Base-by-base conservation (phyloP, 1,284 basidiomycete genomes). In the Golubevia sp. region DNA sequence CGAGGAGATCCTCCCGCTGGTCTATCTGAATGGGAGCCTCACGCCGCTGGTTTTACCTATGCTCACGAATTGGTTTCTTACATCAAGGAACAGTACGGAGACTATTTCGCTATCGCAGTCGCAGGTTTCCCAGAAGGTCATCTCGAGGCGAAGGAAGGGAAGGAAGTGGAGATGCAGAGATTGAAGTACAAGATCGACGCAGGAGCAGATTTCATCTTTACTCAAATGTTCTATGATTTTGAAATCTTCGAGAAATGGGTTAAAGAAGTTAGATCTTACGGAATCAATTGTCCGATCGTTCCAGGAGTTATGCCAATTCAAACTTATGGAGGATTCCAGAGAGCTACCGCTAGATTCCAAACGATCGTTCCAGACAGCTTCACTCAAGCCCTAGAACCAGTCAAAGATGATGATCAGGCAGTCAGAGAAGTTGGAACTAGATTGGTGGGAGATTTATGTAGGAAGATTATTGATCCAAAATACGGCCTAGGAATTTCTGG, bases 231-330 rank as follows among this genome's bases (percentile, higher is more conserved):
- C 86, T 96, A 94, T 85, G 93, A 96, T 79, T 89, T 91, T 59
- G 89, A 94, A 56, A 81, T 93, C 70, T 96, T 95, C 85, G 88
- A 92, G 70, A 85, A 87, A 48, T 96, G 93, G 93, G 92, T 94
- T 64, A 90, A 89, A 73, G 87, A 89, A 38, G 76, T 84, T 13
- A 70, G 77, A 44, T 70, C 68, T 44, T 70, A 71, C 52, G 85
- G 96, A 6, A 97, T 99, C 84, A 93, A 90, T 0, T 88, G 96
- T 24, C 96, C 97, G 18, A 94, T 99, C 81, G 90, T 99, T 4
- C 97, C 97, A 23, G 93, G 93, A 49, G 92, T 99, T 77, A 95
- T 94, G 85, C 96, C 96, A 3, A 95, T 99, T 70, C 96, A 99
- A 85, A 97, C 93, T 44, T 98, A 94, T 91, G 94, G 95, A 73